phyloP scores from a whole-genome alignment of 768 basidiomycete species.

The Hydnum rufescens region DNA sequence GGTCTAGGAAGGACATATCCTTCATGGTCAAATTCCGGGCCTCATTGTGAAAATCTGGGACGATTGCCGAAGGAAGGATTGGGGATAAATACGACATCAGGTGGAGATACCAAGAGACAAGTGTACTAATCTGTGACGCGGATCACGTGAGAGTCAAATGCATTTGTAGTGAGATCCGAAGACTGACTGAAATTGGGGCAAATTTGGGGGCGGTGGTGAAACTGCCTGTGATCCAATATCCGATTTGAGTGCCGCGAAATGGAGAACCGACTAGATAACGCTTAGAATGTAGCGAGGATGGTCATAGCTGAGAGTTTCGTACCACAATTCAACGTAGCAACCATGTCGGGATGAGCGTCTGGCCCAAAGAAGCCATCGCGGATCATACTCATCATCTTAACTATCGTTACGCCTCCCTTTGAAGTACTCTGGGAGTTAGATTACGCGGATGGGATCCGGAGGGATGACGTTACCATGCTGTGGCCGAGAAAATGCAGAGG shows the following conservation, averaged over 20 bases:
- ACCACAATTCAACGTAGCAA: conserved; percentile 28
- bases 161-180: neutral
- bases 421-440: neutral
- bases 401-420: conserved; percentile 29
- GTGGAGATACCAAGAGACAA: conserved; percentile 22
- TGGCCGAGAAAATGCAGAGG: conserved; percentile 33
- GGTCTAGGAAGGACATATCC: conserved; percentile 18
- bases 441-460: neutral
- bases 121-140: neutral
- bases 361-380: conserved; percentile 25
- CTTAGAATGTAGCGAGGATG: neutral
- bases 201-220: too few relatives aligned
- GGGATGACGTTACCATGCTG: conserved; percentile 21
- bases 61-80: conserved; percentile 20
- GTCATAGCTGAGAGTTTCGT: neutral
- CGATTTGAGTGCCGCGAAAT: conserved; percentile 29
- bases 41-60: conserved; percentile 5
- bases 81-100: conserved; percentile 27
- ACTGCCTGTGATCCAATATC: conserved; percentile 16
- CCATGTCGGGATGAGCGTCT: conserved; percentile 24
- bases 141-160: neutral
- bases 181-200: neutral
- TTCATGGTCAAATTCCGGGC: conserved; percentile 5
- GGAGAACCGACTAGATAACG: conserved; percentile 24
- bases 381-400: conserved; percentile 27